Evolutionary conservation across 768 basidiomycete species (phyloP).

Genomic region (Termitomyces sp.): DNA sequence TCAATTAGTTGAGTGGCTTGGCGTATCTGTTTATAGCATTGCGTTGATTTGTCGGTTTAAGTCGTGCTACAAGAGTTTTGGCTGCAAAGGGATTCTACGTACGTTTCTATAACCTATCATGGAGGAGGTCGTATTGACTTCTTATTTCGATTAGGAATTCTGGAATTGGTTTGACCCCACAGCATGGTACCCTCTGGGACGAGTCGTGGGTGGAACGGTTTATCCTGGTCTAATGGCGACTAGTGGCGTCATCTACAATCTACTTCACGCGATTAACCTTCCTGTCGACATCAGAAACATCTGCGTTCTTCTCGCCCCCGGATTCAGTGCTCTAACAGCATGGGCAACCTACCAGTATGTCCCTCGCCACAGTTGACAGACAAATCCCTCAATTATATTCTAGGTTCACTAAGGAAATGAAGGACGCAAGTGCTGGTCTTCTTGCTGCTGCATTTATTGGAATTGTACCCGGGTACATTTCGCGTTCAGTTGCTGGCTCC

Average conservation of each 20-base stretch:
- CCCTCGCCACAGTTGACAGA: not conserved
- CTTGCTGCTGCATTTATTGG: constrained; percentile 97
- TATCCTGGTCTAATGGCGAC: constrained; percentile 99
- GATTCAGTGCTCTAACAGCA: constrained; percentile 94
- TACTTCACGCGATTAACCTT: constrained; percentile 83
- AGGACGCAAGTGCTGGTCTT: constrained; percentile 92
- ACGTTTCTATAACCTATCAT: constrained; percentile 23
- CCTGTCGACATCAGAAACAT: constrained; percentile 97
- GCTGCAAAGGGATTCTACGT: constrained; percentile 96
- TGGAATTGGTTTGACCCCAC: constrained; percentile 99
- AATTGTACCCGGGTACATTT: constrained; percentile 97
- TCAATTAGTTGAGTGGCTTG: constrained; percentile 81
- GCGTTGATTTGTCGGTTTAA: constrained; percentile 27
- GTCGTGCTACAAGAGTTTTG: constrained; percentile 90
- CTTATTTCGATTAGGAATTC: constrained; percentile 67
- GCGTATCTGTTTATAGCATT: constrained; percentile 11
- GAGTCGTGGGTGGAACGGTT: constrained; percentile 97
- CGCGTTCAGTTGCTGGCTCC: constrained; percentile 96
- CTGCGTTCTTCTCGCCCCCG: constrained; percentile 95
- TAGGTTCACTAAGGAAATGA: constrained; percentile 97
- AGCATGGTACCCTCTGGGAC: constrained; percentile 98
- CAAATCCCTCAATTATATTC: not conserved
- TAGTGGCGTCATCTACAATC: constrained; percentile 93
- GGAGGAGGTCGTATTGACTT: not conserved
- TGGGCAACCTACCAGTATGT: constrained; percentile 94